Evolutionary conservation across 2,329 filamentous ascomycete genomes (phyloP).

Genomic region (Macrophomina phaseolina): DNA sequence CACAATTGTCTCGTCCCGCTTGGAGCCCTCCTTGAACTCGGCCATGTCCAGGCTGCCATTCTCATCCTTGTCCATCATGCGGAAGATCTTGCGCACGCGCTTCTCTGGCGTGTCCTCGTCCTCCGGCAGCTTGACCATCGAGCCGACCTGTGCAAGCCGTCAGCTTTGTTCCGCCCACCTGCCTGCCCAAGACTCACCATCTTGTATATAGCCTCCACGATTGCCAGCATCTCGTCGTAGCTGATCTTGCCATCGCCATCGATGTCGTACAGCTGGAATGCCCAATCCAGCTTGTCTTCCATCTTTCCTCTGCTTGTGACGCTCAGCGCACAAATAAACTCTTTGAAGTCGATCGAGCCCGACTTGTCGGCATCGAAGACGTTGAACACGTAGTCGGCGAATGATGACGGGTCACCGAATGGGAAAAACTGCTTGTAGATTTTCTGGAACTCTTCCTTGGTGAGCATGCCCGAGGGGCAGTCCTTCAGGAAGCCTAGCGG

Average conservation of each 20-base stretch:
- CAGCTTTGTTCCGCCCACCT: slow-evolving; percentile 27
- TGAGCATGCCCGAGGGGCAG: slow-evolving; percentile 94
- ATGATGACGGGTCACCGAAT: slow-evolving; percentile 94
- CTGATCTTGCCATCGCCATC: slow-evolving; percentile 99
- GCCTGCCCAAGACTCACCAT: slow-evolving; percentile 68
- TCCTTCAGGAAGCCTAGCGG: slow-evolving; percentile 90
- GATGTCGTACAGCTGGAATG: slow-evolving; percentile 98
- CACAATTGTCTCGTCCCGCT: slow-evolving; percentile 98
- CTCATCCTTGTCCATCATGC: slow-evolving; percentile 99
- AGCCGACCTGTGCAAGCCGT: slow-evolving; percentile 73
- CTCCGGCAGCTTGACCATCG: slow-evolving; percentile 98
- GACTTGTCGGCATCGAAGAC: slow-evolving; percentile 98
- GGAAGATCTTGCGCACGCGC: slow-evolving; percentile 96
- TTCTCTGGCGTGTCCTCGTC: slow-evolving; percentile 99
- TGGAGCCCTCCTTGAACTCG: slow-evolving; percentile 99
- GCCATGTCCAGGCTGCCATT: slow-evolving; percentile 96
- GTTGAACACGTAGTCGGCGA: slow-evolving; percentile 99
- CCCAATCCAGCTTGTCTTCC: slow-evolving; percentile 99
- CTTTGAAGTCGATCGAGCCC: slow-evolving; percentile 98
- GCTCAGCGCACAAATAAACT: slow-evolving; percentile 97
- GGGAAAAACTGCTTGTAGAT: slow-evolving; percentile 99
- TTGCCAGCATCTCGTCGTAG: slow-evolving; percentile 98
- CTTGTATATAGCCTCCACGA: slow-evolving; percentile 99
- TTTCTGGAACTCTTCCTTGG: slow-evolving; percentile 98
- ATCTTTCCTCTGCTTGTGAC: slow-evolving; percentile 97